Evolutionary conservation across 2,329 filamentous ascomycete genomes (phyloP).

Genomic region (Pseudogymnoascus sp.): DNA sequence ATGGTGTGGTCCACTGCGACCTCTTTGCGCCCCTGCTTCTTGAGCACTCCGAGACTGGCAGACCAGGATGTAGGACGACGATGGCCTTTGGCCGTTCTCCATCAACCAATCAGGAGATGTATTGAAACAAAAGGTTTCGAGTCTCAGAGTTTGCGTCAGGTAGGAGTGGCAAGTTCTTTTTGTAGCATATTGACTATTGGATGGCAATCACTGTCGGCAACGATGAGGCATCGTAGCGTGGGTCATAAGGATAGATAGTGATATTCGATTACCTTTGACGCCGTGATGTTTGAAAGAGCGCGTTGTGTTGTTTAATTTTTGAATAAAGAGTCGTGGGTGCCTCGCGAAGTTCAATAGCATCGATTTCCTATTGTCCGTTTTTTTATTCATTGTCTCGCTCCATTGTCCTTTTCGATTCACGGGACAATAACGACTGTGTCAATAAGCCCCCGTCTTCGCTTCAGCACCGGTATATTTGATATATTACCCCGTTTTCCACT

Average conservation of each 20-base stretch:
- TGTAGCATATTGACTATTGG: background rate
- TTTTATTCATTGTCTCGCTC: background rate
- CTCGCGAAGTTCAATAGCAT: background rate
- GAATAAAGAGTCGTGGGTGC: conserved; percentile 3
- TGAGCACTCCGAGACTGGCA: background rate
- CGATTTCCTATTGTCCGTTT: conserved; percentile 1
- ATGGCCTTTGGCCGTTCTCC: background rate
- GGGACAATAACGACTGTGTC: conserved; percentile 6
- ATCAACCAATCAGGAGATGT: background rate
- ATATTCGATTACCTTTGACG: conserved; percentile 1
- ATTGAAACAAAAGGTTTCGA: conserved; percentile 4
- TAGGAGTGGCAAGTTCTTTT: conserved; percentile 1
- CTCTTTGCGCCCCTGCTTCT: background rate
- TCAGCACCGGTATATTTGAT: conserved; percentile 2
- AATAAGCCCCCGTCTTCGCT: background rate
- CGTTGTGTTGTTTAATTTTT: background rate
- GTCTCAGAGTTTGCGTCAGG: conserved; percentile 2
- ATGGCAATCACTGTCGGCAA: background rate
- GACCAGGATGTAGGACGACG: background rate
- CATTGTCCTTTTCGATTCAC: background rate
- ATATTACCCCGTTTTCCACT: conserved; percentile 2
- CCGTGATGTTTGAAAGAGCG: background rate
- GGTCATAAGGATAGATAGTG: background rate
- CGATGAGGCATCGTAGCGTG: background rate
- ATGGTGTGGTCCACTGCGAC: background rate